These are phyloP conservation scores for Aspergillus olivimuriae DNA, from an alignment of 495 filamentous ascomycete genomes.

Conservation along the genomic window DNA sequence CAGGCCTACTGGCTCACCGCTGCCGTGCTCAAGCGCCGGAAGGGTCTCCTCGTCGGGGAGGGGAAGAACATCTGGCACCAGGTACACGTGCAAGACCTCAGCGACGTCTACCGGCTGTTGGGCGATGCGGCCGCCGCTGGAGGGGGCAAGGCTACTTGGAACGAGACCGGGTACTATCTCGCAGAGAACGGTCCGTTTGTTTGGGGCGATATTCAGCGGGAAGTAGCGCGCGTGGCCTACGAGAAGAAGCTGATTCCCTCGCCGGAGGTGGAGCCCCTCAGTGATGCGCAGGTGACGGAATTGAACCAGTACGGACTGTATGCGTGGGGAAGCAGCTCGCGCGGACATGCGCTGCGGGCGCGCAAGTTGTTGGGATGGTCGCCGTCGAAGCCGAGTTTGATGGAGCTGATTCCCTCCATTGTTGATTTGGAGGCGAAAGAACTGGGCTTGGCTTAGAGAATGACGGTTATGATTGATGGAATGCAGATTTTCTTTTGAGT, in stretches of 20 bases:
- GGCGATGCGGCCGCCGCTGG: slow-evolving; percentile 57
- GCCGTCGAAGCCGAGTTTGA: slow-evolving; percentile 46
- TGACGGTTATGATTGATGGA: slow-evolving; percentile 2
- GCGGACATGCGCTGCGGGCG: slow-evolving; percentile 53
- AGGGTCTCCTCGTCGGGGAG: slow-evolving; percentile 56
- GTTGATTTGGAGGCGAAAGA: slow-evolving; percentile 51
- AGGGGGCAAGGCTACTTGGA: slow-evolving; percentile 63
- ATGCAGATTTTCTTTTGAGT: not conserved
- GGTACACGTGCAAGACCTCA: slow-evolving; percentile 68
- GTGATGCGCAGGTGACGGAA: slow-evolving; percentile 26
- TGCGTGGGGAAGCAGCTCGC: slow-evolving; percentile 60
- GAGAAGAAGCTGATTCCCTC: slow-evolving; percentile 58
- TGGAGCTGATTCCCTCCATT: slow-evolving; percentile 50
- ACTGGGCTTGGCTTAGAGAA: slow-evolving; percentile 44
- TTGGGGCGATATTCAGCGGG: slow-evolving; percentile 62
- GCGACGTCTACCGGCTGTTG: slow-evolving; percentile 55
- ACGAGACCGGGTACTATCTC: slow-evolving; percentile 67
- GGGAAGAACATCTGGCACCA: slow-evolving; percentile 68
- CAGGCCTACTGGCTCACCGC: slow-evolving; percentile 57
- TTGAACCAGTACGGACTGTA: slow-evolving; percentile 26
- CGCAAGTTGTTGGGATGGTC: slow-evolving; percentile 62
- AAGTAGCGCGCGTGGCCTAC: slow-evolving; percentile 54
- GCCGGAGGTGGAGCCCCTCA: slow-evolving; percentile 39
- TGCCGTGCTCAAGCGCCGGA: slow-evolving; percentile 51
- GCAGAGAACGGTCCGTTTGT: slow-evolving; percentile 62